A percentile compares a stretch with the other conserved stretches of the same genome.
Conservation (phyloP, 176 grass and related monocot species). For the Bolboschoenus planiculmis region DNA sequence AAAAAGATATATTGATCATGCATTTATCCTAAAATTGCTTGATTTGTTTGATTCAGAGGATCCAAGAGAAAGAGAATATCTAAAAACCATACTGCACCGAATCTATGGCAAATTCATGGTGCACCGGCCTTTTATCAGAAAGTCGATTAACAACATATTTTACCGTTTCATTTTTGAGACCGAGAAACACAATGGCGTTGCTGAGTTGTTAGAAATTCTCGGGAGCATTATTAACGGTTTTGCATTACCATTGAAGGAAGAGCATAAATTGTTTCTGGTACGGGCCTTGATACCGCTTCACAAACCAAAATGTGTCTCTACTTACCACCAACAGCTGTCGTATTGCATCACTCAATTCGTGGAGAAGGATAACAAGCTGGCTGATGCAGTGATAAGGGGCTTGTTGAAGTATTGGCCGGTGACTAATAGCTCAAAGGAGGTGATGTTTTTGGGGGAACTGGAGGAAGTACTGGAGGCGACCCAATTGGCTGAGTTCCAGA, state of each 20-base stretch:
- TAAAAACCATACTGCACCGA: slow-evolving; percentile 90
- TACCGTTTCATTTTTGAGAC: slow-evolving; percentile 95
- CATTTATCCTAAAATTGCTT: slow-evolving; percentile 82
- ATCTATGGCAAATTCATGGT: slow-evolving; percentile 99
- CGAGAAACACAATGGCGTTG: slow-evolving; percentile 84
- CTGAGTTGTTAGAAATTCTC: slow-evolving; percentile 85
- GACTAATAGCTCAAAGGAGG: slow-evolving; percentile 97
- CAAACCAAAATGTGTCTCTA: slow-evolving; percentile 81
- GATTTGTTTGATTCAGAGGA: slow-evolving; percentile 98
- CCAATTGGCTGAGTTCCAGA: slow-evolving; percentile 81
- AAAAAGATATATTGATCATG: slow-evolving; percentile 96
- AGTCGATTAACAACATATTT: slow-evolving; percentile 98
- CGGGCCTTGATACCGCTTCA: slow-evolving; percentile 90
- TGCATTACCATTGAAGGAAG: slow-evolving; percentile 91
- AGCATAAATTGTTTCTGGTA: slow-evolving; percentile 92
- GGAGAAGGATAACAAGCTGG: slow-evolving; percentile 95
- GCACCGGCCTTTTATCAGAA: slow-evolving; percentile 91
- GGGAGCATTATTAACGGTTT: slow-evolving; percentile 98
- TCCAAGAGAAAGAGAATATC: slow-evolving; percentile 91
- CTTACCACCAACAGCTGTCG: slow-evolving; percentile 88
- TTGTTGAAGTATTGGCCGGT: slow-evolving; percentile 98
- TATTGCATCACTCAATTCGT: slow-evolving; percentile 96
- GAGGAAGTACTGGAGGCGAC: slow-evolving; percentile 94
- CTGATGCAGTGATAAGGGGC: slow-evolving; percentile 85
- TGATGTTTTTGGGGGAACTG: slow-evolving; percentile 96